A percentile compares a stretch with the other conserved stretches of the same genome.
Conservation (phyloP, 257 asterid species). For the Paulownia fortunei region DNA sequence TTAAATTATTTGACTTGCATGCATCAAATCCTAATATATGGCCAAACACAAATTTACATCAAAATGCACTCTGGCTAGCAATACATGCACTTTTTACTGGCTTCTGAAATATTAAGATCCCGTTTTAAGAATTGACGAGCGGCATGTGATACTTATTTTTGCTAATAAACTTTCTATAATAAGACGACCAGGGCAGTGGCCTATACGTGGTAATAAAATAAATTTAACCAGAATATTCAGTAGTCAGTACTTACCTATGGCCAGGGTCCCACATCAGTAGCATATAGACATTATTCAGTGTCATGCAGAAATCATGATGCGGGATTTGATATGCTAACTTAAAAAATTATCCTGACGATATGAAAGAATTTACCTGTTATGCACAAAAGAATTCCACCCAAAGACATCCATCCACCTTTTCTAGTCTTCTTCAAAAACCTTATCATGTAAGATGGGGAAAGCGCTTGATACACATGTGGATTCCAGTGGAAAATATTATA, state of each 20-base stretch:
- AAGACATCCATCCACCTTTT: slow-evolving; percentile 98
- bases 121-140: not conserved
- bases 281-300: not conserved
- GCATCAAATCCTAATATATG: not conserved
- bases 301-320: not conserved
- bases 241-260: not conserved
- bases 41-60: not conserved
- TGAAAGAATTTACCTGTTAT: slow-evolving; percentile 70
- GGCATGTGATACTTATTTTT: not conserved
- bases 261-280: not conserved
- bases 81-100: not conserved
- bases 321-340: not conserved
- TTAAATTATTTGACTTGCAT: not conserved
- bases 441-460: slow-evolving; percentile 87
- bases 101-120: not conserved
- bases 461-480: slow-evolving; percentile 83
- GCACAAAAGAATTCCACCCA: slow-evolving; percentile 95
- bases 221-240: not conserved
- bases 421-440: slow-evolving; percentile 91
- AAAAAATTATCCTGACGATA: not conserved
- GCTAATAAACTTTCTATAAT: not conserved
- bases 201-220: not conserved
- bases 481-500: slow-evolving; percentile 90
- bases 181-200: not conserved
- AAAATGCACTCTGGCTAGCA: too few relatives aligned